phyloP scores from a whole-genome alignment of 164 flowering plant species.

The Berberis thunbergii region DNA sequence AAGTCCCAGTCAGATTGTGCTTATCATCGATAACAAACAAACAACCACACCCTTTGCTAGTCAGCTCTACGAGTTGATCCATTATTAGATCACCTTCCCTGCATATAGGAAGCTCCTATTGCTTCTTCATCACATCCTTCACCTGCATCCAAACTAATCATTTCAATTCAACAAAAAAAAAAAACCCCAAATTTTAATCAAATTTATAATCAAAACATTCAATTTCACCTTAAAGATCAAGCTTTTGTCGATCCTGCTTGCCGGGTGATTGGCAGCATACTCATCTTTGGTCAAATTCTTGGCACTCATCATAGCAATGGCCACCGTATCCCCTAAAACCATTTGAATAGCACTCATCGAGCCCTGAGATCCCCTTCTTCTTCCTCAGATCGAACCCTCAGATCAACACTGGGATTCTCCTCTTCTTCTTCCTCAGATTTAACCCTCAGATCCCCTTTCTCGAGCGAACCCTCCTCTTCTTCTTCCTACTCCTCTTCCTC shows the following conservation, averaged over 20 bases:
- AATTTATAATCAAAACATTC: no score
- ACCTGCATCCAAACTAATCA: conserved; percentile 45
- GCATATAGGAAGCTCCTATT: conserved; percentile 86
- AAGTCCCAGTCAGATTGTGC: conserved; percentile 75
- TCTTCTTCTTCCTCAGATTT: no score
- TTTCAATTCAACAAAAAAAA: no score
- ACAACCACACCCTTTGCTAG: conserved; percentile 98
- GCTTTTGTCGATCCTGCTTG: conserved; percentile 88
- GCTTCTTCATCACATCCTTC: conserved; percentile 93
- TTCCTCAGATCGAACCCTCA: no score
- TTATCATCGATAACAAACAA: conserved; percentile 72
- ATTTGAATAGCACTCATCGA: conserved; percentile 96
- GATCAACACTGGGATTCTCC: no score
- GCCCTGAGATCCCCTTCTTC: no score
- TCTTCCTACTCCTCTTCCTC: no score
- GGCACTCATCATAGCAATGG: conserved; percentile 87
- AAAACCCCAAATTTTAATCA: no score
- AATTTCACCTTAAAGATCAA: conserved; percentile 93
- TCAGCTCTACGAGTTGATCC: conserved; percentile 93
- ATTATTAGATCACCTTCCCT: conserved; percentile 77
- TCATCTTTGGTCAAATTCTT: conserved; percentile 65
- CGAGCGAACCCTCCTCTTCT: no score
- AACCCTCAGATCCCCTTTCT: no score
- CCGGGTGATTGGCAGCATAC: conserved; percentile 93
- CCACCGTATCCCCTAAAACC: conserved; percentile 98